These are phyloP conservation scores for Cutaneotrichosporon sp. DNA, from an alignment of 1,284 basidiomycete genomes.

Conservation along the genomic window DNA sequence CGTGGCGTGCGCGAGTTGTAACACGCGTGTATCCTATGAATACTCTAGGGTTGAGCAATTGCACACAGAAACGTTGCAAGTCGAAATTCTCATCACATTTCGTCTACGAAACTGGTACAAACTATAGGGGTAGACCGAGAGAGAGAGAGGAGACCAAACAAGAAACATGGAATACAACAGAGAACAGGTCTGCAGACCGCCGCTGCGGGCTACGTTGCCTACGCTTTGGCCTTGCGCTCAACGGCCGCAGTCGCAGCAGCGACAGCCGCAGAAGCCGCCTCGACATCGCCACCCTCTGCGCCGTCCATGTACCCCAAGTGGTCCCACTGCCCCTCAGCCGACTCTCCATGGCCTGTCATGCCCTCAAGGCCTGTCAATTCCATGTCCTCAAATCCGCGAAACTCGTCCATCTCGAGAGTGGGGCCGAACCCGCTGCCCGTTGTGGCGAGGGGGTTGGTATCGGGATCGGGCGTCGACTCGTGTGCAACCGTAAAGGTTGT, in stretches of 20 bases:
- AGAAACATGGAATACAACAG: neutral
- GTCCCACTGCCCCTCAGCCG: slow-evolving; percentile 36
- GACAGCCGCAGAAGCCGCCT: slow-evolving; percentile 7
- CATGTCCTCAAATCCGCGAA: slow-evolving; percentile 44
- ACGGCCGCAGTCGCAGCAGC: slow-evolving; percentile 3
- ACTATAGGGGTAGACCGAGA: neutral
- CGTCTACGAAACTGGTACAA: neutral
- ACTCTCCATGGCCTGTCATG: slow-evolving; percentile 28
- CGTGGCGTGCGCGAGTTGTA: slow-evolving; percentile 27
- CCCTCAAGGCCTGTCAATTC: slow-evolving; percentile 38
- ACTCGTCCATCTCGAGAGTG: slow-evolving; percentile 34
- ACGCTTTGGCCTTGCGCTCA: slow-evolving; percentile 8
- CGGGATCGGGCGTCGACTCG: slow-evolving; percentile 21
- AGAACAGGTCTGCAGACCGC: neutral
- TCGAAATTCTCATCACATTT: neutral
- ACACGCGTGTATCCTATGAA: neutral
- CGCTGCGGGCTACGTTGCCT: neutral
- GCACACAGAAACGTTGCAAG: neutral
- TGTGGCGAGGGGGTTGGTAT: slow-evolving; percentile 3
- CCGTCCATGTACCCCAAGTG: slow-evolving; percentile 28
- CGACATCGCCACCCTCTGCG: slow-evolving; percentile 9
- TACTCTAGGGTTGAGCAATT: neutral
- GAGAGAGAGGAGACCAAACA: neutral
- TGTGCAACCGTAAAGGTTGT: slow-evolving; percentile 22
- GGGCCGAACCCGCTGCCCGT: slow-evolving; percentile 20